phyloP scores from a whole-genome alignment of 345 rosid species.

The Aquilaria malaccensis region DNA sequence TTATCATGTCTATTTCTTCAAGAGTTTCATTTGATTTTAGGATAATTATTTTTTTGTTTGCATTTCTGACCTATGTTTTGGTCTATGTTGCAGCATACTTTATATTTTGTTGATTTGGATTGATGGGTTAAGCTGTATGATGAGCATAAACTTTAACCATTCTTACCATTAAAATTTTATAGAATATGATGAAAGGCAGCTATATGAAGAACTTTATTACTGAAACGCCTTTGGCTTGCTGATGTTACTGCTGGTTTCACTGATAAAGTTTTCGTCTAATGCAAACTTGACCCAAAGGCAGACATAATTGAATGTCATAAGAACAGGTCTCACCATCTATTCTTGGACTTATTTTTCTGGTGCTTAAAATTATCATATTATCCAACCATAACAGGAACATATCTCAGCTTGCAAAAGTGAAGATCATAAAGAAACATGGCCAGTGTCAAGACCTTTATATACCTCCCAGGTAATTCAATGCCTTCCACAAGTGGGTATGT shows the following conservation, averaged over 20 bases:
- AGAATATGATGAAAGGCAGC: neutral
- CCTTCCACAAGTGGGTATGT: too few species aligned
- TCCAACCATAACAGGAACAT: slow-evolving; percentile 52
- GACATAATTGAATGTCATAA: neutral
- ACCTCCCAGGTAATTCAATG: slow-evolving; percentile 44
- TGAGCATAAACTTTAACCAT: too few species aligned
- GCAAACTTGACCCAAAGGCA: neutral
- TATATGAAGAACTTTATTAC: neutral
- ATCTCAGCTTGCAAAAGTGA: slow-evolving; percentile 81
- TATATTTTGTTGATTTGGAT: too few species aligned
- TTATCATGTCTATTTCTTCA: too few species aligned
- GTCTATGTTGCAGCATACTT: too few species aligned
- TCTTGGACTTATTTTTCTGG: slow-evolving; percentile 1
- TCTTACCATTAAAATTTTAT: too few species aligned
- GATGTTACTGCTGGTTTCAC: neutral
- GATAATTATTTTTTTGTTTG: too few species aligned
- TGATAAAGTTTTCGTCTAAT: neutral
- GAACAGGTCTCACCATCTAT: neutral
- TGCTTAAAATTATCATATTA: slow-evolving; percentile 11
- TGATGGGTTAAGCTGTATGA: too few species aligned
- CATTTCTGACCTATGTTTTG: too few species aligned
- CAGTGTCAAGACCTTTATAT: slow-evolving; percentile 66
- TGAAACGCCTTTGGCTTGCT: too few species aligned
- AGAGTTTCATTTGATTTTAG: too few species aligned
- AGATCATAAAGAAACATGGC: slow-evolving; percentile 56